phyloP scores from a whole-genome alignment of 2,329 filamentous ascomycete genomes.

The Knufia petricola region DNA sequence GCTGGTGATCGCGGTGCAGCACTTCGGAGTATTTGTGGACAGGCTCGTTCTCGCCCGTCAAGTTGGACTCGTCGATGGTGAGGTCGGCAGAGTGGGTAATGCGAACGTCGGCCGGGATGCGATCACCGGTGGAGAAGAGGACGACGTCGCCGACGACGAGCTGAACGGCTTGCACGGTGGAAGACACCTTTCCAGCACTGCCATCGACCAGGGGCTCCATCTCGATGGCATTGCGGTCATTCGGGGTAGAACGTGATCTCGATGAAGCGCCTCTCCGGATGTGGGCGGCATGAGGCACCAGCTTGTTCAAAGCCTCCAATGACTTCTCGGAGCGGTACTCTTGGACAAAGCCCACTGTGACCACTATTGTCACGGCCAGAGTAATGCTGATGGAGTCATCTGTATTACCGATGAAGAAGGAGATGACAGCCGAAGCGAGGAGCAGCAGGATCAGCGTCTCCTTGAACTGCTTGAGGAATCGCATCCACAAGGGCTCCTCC shows the following conservation, averaged over 20 bases:
- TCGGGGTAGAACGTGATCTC: constrained; percentile 11
- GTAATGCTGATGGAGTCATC: constrained; percentile 95
- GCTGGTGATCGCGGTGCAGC: constrained; percentile 32
- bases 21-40: constrained; percentile 67
- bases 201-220: constrained; percentile 39
- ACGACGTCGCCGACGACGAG: constrained; percentile 89
- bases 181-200: constrained; percentile 55
- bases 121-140: constrained; percentile 87
- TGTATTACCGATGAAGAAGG: constrained; percentile 80
- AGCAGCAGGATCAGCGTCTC: constrained; percentile 91
- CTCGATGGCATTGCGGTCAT: constrained; percentile 36
- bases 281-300: constrained; percentile 93
- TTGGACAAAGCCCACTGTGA: constrained; percentile 90
- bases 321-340: constrained; percentile 98
- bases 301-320: constrained; percentile 81
- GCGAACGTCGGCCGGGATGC: constrained; percentile 89
- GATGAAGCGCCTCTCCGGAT: constrained; percentile 55
- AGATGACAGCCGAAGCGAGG: constrained; percentile 76
- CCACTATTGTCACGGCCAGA: constrained; percentile 91
- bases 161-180: constrained; percentile 75
- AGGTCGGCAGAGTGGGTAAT: constrained; percentile 85
- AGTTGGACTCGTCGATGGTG: constrained; percentile 90
- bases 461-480: constrained; percentile 93
- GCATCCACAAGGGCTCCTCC: constrained; percentile 87
- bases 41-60: constrained; percentile 94